Base-by-base conservation (phyloP, 2,329 filamentous ascomycete species). In the Polytolypa hystricis region DNA sequence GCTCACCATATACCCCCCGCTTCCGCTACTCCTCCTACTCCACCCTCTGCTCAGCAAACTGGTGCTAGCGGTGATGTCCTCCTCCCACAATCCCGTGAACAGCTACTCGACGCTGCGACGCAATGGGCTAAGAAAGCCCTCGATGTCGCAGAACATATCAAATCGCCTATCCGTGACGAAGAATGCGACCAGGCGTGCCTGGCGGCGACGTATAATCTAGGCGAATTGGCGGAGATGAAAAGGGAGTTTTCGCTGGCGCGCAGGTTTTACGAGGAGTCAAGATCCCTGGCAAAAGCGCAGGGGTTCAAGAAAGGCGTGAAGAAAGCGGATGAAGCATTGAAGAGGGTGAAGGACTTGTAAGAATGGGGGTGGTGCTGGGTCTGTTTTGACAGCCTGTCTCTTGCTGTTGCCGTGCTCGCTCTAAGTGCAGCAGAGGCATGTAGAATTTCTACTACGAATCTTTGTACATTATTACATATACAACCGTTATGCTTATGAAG, bases 111-210 rank as follows among this genome's bases (percentile, higher is more conserved):
- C 23, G 78, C 82, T 38, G 84, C 83, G 4, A 70, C 73, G 23
- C 73, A 76, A 46, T 95, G 87, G 87, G 83, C 84, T 4, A 64
- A 73, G 35, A 89, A 89, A 52, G 82, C 86, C 2, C 63, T 87
- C 21, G 66, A 70, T 15, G 73, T 85, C 39, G 76, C 79, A 1
- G 67, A 67, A 5, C 71, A 74, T 18, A 79, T 93, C 28, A 61
- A 70, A 38, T 73, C 78, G 3, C 74, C 81, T 0, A 65, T 75
- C 3, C 69, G 84, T 27, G 83, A 77, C 2, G 70, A 79, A 33
- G 84, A 93, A 52, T 95, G 89, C 52, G 85, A 93, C 55, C 60
- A 81, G 38, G 84, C 81, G 1, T 95, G 87, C 52, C 81, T 81
- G 2, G 81, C 81, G 4, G 82, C 87, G 5, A 77, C 83, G n/a